A percentile compares a stretch with the other conserved stretches of the same genome.
These are phyloP conservation scores for Persicaria tinctoria DNA, from an alignment of 148 eudicot species.

Conservation along the genomic window DNA sequence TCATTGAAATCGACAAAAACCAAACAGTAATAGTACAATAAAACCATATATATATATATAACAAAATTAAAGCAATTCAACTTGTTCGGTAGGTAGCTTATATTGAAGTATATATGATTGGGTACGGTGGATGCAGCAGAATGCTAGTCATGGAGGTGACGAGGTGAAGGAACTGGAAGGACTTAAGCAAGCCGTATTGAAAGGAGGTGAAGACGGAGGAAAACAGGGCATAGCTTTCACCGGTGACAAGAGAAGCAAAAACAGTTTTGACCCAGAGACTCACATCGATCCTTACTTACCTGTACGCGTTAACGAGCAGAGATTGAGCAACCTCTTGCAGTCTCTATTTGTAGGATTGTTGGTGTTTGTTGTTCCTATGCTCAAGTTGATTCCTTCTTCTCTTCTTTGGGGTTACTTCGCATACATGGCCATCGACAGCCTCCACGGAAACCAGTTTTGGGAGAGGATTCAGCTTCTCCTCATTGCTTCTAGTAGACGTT, in stretches of 20 bases:
- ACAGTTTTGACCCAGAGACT: conserved; percentile 38
- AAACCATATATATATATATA: conserved; percentile 23
- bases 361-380: conserved; percentile 46
- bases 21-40: conserved; percentile 26
- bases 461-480: conserved; percentile 65
- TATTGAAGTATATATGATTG: neutral
- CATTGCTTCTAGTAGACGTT: conserved; percentile 47
- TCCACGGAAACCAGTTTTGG: conserved; percentile 86
- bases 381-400: conserved; percentile 66
- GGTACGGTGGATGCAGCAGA: neutral
- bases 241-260: neutral
- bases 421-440: conserved; percentile 81
- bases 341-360: conserved; percentile 45
- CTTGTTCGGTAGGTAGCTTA: neutral
- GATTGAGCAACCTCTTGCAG: conserved; percentile 70
- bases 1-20: conserved; percentile 42
- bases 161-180: conserved; percentile 33
- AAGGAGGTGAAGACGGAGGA: conserved; percentile 23
- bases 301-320: conserved; percentile 79
- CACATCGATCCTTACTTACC: conserved; percentile 63
- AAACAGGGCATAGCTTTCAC: conserved; percentile 18
- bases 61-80: neutral
- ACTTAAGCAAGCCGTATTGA: conserved; percentile 54
- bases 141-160: conserved; percentile 17
- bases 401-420: conserved; percentile 92